phyloP scores from a whole-genome alignment of 306 rosid genomes.

The Lathyrus aphaca region DNA sequence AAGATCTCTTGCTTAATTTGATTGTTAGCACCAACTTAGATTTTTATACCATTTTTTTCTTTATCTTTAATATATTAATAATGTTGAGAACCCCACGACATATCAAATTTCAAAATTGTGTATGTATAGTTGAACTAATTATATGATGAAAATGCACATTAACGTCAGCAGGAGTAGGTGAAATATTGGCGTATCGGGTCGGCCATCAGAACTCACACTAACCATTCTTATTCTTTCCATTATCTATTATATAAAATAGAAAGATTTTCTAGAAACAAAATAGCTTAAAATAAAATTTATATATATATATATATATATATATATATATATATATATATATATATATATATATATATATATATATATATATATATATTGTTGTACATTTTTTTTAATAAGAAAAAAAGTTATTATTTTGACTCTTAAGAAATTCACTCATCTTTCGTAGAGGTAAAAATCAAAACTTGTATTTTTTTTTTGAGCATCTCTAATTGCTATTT shows the following conservation, averaged over 20 bases:
- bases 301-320: too few relatives aligned
- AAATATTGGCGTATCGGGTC: slow-evolving; percentile 58
- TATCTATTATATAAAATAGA: slow-evolving; percentile 24
- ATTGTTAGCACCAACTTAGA: slow-evolving; percentile 26
- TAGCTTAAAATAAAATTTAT: not conserved
- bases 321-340: too few relatives aligned
- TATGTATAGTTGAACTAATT: slow-evolving; percentile 25
- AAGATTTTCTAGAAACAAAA: not conserved
- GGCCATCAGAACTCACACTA: slow-evolving; percentile 55
- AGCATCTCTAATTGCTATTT: too few relatives aligned
- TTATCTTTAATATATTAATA: not conserved
- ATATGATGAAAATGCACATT: slow-evolving; percentile 35
- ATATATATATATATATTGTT: too few relatives aligned
- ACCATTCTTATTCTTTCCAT: slow-evolving; percentile 48
- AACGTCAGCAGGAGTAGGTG: slow-evolving; percentile 57
- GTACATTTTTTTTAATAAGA: not conserved
- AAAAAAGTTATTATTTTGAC: slow-evolving; percentile 5
- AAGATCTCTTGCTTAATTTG: slow-evolving; percentile 30
- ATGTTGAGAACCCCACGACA: slow-evolving; percentile 34
- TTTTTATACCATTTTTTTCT: slow-evolving; percentile 12
- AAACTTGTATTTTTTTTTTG: too few relatives aligned
- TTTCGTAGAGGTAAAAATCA: too few relatives aligned
- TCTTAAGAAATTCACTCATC: not conserved
- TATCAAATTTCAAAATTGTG: slow-evolving; percentile 33
- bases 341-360: too few relatives aligned